phyloP scores from a whole-genome alignment of 2,329 filamentous ascomycete genomes.

The Huntiella moniliformis region DNA sequence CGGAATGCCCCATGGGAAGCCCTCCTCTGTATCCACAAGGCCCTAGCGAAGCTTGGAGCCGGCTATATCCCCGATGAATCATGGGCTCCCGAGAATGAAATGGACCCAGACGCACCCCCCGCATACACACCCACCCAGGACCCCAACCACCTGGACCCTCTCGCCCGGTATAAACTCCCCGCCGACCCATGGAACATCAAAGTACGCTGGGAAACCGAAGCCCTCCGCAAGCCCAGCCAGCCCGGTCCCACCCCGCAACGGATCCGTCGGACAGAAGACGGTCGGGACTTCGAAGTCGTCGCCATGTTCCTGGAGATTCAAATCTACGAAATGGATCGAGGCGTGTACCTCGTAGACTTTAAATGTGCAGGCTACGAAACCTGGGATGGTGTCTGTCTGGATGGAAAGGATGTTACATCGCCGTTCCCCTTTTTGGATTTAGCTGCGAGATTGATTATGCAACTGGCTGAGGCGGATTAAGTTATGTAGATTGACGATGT shows the following conservation, averaged over 20 bases:
- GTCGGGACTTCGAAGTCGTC: conserved; percentile 39
- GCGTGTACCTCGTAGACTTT: conserved; percentile 93
- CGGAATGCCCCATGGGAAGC: conserved; percentile 89
- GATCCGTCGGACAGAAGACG: conserved; percentile 19
- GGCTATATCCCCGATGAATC: conserved; percentile 61
- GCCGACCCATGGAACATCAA: conserved; percentile 91
- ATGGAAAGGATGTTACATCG: conserved; percentile 88
- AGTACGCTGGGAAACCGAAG: conserved; percentile 66
- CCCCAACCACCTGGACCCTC: conserved; percentile 26
- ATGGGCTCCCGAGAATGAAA: conserved; percentile 28
- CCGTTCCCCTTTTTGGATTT: conserved; percentile 94
- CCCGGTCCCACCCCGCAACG: conserved; percentile 2
- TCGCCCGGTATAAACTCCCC: conserved; percentile 60
- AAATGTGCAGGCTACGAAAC: conserved; percentile 95
- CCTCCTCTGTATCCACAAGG: conserved; percentile 86
- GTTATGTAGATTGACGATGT: neutral
- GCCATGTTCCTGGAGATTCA: conserved; percentile 93
- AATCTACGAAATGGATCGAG: conserved; percentile 80
- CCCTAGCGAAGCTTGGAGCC: conserved; percentile 69
- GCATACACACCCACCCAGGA: conserved; percentile 25
- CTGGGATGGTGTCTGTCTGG: conserved; percentile 50
- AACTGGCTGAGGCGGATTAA: conserved; percentile 64
- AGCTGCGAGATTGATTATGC: conserved; percentile 79
- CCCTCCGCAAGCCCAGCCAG: conserved; percentile 9
- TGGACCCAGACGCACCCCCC: conserved; percentile 22